Percentiles rank a stretch among this genome's conserved stretches.
phyloP scores from a whole-genome alignment of 352 stramenopile species.

The Globisporangium paroecandrum region DNA sequence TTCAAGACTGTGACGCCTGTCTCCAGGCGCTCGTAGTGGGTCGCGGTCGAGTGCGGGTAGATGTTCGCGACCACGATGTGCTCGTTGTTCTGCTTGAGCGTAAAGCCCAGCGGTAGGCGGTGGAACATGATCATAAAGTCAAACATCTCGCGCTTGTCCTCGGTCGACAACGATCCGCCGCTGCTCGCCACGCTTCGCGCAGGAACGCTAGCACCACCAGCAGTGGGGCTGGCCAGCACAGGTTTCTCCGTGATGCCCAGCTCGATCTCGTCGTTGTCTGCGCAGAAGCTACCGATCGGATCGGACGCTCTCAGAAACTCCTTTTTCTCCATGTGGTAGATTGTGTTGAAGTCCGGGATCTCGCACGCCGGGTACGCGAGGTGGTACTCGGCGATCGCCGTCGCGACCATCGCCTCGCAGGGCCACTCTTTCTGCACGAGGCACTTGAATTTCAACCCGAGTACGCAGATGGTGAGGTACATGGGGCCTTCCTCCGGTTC shows the following conservation, averaged over 20 bases:
- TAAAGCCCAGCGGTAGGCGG: conserved; percentile 81
- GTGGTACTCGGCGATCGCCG: conserved; percentile 64
- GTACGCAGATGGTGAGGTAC: conserved; percentile 40
- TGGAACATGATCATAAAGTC: conserved; percentile 84
- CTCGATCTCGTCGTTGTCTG: conserved; percentile 60
- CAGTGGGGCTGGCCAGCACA: conserved; percentile 1
- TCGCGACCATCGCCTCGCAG: conserved; percentile 63
- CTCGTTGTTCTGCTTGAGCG: conserved; percentile 76
- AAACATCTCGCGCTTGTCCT: conserved; percentile 30
- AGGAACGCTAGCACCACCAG: background rate
- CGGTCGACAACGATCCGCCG: conserved; percentile 18
- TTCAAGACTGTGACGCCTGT: conserved; percentile 70
- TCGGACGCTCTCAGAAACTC: conserved; percentile 48
- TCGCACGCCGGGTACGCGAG: conserved; percentile 52
- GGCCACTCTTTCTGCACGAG: conserved; percentile 57
- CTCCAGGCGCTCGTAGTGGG: conserved; percentile 67
- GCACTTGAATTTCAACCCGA: conserved; percentile 54
- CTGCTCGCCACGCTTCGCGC: conserved; percentile 26
- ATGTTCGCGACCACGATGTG: conserved; percentile 81
- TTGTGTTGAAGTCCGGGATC: conserved; percentile 70
- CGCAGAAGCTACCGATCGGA: conserved; percentile 47
- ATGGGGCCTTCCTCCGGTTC: conserved; percentile 27
- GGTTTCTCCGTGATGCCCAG: conserved; percentile 44
- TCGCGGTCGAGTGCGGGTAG: conserved; percentile 72
- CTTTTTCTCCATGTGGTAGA: conserved; percentile 64